Evolutionary conservation across 768 basidiomycete species (phyloP).

Genomic region (Lyophyllum semitale): DNA sequence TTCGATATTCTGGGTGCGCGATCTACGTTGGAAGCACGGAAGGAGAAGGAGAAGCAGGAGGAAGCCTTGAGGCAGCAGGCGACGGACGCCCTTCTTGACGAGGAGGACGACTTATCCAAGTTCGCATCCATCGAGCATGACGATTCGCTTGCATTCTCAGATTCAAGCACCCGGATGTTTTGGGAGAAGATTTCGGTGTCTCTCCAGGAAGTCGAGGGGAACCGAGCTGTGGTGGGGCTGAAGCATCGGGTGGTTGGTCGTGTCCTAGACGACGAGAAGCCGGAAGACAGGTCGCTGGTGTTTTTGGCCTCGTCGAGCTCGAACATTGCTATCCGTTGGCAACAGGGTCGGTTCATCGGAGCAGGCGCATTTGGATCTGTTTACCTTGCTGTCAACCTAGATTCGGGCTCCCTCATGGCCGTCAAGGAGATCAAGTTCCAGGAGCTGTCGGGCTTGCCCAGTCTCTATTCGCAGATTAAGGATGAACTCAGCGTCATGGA

Average conservation of each 20-base stretch:
- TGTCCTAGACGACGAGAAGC: constrained; percentile 90
- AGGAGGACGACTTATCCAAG: constrained; percentile 51
- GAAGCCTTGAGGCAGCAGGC: constrained; percentile 57
- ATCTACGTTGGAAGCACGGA: constrained; percentile 82
- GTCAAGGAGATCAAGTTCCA: constrained; percentile 99
- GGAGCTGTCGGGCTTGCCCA: constrained; percentile 86
- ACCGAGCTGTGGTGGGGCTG: constrained; percentile 57
- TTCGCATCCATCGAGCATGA: constrained; percentile 35
- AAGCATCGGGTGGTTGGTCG: constrained; percentile 84
- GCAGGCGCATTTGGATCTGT: constrained; percentile 99
- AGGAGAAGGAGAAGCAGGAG: constrained; percentile 86
- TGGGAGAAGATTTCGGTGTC: constrained; percentile 72
- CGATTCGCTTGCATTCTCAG: constrained; percentile 50
- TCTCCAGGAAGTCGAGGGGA: constrained; percentile 65
- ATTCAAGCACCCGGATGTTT: constrained; percentile 68
- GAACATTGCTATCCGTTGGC: constrained; percentile 96
- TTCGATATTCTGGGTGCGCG: constrained; percentile 98
- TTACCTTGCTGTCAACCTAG: constrained; percentile 96
- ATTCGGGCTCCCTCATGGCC: constrained; percentile 95
- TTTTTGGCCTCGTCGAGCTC: constrained; percentile 96
- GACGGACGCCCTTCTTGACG: constrained; percentile 40
- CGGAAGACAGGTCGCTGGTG: constrained; percentile 90
- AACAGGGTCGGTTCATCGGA: constrained; percentile 97
- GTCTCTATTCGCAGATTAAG: constrained; percentile 88
- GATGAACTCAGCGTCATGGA: constrained; percentile 98